Conservation (phyloP, 306 rosid genomes). For the Lathyrus aphaca region DNA sequence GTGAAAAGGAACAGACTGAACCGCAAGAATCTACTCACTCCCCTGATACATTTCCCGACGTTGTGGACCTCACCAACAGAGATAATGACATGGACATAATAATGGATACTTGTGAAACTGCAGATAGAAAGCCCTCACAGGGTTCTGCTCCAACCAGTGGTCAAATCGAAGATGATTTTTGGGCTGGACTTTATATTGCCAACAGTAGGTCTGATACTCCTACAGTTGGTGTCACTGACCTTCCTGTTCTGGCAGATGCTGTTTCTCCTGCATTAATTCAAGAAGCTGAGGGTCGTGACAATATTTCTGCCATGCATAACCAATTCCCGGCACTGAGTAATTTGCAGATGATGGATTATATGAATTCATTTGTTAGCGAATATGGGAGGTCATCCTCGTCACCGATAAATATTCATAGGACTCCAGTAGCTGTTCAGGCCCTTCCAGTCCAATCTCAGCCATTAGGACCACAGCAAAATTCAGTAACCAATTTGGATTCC, state of each 20-base stretch:
- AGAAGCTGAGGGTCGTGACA: conserved; percentile 52
- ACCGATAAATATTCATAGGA: conserved; percentile 50
- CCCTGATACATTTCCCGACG: conserved; percentile 34
- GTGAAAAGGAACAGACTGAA: conserved; percentile 50
- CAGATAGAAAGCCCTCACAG: conserved; percentile 63
- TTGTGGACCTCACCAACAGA: conserved; percentile 76
- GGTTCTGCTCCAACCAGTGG: conserved; percentile 33
- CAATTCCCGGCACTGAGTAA: conserved; percentile 46
- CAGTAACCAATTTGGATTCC: conserved; percentile 50
- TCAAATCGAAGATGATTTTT: conserved; percentile 52
- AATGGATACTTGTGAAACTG: conserved; percentile 38
- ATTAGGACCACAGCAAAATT: conserved; percentile 50
- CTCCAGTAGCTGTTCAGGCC: conserved; percentile 78
- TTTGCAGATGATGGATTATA: conserved; percentile 41
- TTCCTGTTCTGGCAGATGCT: conserved; percentile 47
- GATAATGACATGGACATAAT: conserved; percentile 55
- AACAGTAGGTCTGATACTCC: conserved; percentile 46
- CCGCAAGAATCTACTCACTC: conserved; percentile 45
- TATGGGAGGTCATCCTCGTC: conserved; percentile 53
- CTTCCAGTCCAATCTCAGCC: conserved; percentile 68
- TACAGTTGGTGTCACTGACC: conserved; percentile 37
- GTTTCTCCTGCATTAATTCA: conserved; percentile 54
- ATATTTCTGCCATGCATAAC: conserved; percentile 40
- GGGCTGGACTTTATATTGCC: conserved; percentile 45
- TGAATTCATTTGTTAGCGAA: conserved; percentile 48